phyloP scores from a whole-genome alignment of 2,329 filamentous ascomycete genomes.

The Penicillium sclerotigenum region DNA sequence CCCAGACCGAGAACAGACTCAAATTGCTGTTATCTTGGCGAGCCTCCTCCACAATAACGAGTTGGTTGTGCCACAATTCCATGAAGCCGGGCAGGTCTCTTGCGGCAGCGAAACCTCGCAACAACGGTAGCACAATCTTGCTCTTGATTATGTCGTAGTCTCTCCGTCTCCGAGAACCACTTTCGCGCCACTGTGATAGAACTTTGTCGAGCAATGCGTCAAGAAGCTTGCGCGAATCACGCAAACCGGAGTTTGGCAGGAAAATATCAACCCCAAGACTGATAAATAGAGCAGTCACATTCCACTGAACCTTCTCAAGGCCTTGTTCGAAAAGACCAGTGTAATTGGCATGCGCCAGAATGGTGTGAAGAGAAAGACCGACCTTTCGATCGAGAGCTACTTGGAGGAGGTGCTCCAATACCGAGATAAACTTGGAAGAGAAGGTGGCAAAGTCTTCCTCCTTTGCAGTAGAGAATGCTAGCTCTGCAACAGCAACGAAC shows the following conservation, averaged over 20 bases:
- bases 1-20: conserved; percentile 41
- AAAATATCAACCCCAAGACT: conserved; percentile 44
- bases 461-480: conserved; percentile 37
- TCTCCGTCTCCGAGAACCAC: conserved; percentile 10
- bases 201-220: conserved; percentile 38
- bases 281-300: conserved; percentile 41
- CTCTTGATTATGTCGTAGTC: conserved; percentile 37
- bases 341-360: conserved; percentile 42
- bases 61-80: conserved; percentile 40
- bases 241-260: conserved; percentile 43
- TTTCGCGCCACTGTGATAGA: conserved; percentile 31
- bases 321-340: conserved; percentile 39
- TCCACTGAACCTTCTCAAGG: conserved; percentile 39
- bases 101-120: conserved; percentile 41
- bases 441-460: conserved; percentile 25
- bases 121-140: conserved; percentile 39
- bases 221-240: conserved; percentile 36
- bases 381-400: conserved; percentile 40
- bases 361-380: conserved; percentile 39
- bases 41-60: conserved; percentile 36
- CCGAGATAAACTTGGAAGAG: conserved; percentile 30
- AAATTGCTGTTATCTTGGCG: conserved; percentile 25
- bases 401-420: conserved; percentile 40
- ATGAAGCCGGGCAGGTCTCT: conserved; percentile 42
- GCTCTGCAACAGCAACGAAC: conserved; percentile 44